A percentile compares a stretch with the other conserved stretches of the same genome.
These are phyloP conservation scores for Schizophyllum commune DNA, from an alignment of 1,284 basidiomycete genomes.

Conservation along the genomic window DNA sequence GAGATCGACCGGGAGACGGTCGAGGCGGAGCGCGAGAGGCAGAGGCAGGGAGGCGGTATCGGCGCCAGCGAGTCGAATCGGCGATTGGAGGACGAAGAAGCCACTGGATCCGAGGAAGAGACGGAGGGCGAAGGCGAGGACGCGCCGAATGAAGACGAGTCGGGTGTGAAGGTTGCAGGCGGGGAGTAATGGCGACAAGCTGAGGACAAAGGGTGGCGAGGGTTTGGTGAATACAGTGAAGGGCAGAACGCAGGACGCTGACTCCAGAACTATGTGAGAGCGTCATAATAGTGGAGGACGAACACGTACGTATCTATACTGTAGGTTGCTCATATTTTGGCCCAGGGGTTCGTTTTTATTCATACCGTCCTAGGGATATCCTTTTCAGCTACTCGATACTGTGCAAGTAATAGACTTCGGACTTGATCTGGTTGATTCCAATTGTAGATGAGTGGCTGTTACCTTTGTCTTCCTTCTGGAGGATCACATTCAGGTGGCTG, in stretches of 20 bases:
- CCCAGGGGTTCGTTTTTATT: neutral
- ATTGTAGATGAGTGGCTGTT: too few relatives aligned
- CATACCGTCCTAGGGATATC: neutral
- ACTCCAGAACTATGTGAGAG: too few relatives aligned
- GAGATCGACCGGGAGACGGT: slow-evolving; percentile 49
- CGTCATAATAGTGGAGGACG: too few relatives aligned
- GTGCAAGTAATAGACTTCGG: too few relatives aligned
- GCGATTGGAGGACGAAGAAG: slow-evolving; percentile 17
- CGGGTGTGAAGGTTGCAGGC: neutral
- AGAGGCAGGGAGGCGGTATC: neutral
- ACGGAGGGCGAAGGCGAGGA: neutral
- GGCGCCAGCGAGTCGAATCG: slow-evolving; percentile 6
- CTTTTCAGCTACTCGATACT: neutral
- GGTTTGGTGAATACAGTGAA: too few relatives aligned
- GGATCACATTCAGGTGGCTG: too few relatives aligned
- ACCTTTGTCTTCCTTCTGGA: too few relatives aligned
- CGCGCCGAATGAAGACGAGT: neutral
- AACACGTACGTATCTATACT: neutral
- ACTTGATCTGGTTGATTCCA: too few relatives aligned
- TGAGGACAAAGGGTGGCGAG: neutral
- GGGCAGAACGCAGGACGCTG: too few relatives aligned
- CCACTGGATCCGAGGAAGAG: neutral
- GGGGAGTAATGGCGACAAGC: neutral
- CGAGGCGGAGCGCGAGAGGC: neutral
- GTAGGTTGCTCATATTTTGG: neutral